Evolutionary conservation across 768 basidiomycete genomes (phyloP).

Genomic region (Lepiota venenata): DNA sequence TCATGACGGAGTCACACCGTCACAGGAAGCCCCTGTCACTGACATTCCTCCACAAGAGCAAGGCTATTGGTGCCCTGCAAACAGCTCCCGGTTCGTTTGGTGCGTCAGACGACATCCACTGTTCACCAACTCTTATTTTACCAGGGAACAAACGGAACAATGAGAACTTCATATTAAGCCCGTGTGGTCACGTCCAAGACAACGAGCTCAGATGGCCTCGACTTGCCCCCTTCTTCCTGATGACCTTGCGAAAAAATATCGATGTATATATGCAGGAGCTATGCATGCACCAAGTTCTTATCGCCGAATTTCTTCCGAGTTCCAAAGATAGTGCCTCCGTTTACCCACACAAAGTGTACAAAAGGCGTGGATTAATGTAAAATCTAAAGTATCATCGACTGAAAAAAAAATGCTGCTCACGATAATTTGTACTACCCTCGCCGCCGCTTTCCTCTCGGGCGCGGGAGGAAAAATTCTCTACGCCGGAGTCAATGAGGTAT

Average conservation of each 20-base stretch:
- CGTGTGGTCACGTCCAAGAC: background rate
- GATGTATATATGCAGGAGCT: background rate
- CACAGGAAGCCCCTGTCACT: background rate
- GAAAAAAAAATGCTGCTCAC: background rate
- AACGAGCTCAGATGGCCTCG: background rate
- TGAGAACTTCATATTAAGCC: too few species aligned
- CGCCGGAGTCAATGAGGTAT: conserved; percentile 44
- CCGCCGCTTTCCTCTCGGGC: background rate
- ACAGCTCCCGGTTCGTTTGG: too few species aligned
- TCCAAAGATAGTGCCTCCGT: background rate
- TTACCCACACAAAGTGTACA: background rate
- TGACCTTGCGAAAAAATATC: background rate
- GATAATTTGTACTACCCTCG: background rate
- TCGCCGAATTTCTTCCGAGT: conserved; percentile 3
- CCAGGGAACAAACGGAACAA: too few species aligned
- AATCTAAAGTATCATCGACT: background rate
- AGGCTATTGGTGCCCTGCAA: too few species aligned
- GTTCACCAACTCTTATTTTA: too few species aligned
- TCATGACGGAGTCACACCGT: background rate
- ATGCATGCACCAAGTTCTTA: background rate
- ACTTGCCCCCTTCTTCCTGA: background rate
- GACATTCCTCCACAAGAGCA: too few species aligned
- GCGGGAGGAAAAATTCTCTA: conserved; percentile 34
- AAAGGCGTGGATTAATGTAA: background rate
- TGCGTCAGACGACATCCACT: too few species aligned